Base-by-base conservation (phyloP, 495 filamentous ascomycete species). In the Annulohypoxylon stygium region DNA sequence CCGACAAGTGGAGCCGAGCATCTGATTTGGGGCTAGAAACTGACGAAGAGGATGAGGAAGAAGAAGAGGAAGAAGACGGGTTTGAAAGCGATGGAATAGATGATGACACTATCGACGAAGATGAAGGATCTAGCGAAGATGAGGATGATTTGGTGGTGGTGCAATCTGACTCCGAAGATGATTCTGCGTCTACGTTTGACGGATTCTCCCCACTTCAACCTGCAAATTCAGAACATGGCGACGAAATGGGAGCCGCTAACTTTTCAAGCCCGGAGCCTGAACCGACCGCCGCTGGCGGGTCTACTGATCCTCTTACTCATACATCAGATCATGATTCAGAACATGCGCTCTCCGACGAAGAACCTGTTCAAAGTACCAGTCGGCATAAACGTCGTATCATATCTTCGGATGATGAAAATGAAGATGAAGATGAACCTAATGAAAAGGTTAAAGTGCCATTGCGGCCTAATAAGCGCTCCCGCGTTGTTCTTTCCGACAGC, bases 301-400 rank as follows among this genome's bases (percentile, higher is more conserved):
- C n/a, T 20, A 14, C 43, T 12, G n/a, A 47, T 20, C n/a, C 16
- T 18, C 43, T 6, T 47, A 1, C 16, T 14, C n/a, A 47, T 47
- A 9, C 5, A 16, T 47, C 16, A 47, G 43, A 36, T n/a, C 41
- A 55, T 39, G 57, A 66, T 48, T 66, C 62, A 6, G 55, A 65
- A 26, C 53, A 51, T 7, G 68, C 34, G 10, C 16, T 36, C 25
- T 70, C 69, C 2, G 37, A 68, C 18, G 69, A 69, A 34, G 74
- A 75, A 57, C 51, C 48, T 16, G 30, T 48, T 26, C 55, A 30
- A 47, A 53, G 48, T 20, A 45, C 50, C 10, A 39, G 3, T 20
- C 69, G 71, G 51, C 65, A 23, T 26, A 78, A 78, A 39, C 76
- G 76, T 48, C 71, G 62, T 26, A 78, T 78, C 10, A 58, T 78